phyloP scores from a whole-genome alignment of 345 rosid species.

The Citrus inodora region DNA sequence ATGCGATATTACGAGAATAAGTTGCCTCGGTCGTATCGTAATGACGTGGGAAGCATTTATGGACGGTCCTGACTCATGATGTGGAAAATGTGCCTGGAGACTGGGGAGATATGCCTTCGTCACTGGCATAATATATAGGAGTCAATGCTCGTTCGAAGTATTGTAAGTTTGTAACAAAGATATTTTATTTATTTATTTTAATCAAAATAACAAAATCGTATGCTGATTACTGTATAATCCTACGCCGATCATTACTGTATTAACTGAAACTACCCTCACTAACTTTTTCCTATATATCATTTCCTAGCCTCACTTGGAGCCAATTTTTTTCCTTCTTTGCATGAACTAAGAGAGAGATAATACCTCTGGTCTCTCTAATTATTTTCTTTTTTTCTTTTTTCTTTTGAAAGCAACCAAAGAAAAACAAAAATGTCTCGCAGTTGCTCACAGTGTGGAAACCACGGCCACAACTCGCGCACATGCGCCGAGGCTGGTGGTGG shows the following conservation, averaged over 20 bases:
- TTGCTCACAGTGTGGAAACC: constrained; percentile 67
- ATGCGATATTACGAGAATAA: not conserved
- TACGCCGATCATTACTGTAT: constrained; percentile 6
- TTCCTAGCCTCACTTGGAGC: not conserved
- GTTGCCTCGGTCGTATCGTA: constrained; percentile 12
- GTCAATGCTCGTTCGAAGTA: not conserved
- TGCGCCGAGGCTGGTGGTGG: constrained; percentile 29
- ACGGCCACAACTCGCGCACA: constrained; percentile 65
- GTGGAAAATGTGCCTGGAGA: not conserved
- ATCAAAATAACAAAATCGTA: not conserved
- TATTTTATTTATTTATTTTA: too few relatives aligned
- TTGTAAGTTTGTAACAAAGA: not conserved
- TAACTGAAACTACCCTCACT: not conserved
- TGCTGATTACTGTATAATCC: constrained; percentile 9
- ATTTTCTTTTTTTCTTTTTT: not conserved
- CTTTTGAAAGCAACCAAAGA: not conserved
- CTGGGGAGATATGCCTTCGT: not conserved
- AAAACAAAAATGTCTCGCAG: constrained; percentile 41
- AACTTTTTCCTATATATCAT: constrained; percentile 5
- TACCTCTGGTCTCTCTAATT: not conserved
- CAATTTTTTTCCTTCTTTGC: not conserved
- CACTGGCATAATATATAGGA: not conserved
- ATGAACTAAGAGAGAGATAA: not conserved
- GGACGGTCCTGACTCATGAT: constrained; percentile 20
- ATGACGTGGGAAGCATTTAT: not conserved